phyloP scores from a whole-genome alignment of 495 filamentous ascomycete species.

The Penicillium longicatenatum region DNA sequence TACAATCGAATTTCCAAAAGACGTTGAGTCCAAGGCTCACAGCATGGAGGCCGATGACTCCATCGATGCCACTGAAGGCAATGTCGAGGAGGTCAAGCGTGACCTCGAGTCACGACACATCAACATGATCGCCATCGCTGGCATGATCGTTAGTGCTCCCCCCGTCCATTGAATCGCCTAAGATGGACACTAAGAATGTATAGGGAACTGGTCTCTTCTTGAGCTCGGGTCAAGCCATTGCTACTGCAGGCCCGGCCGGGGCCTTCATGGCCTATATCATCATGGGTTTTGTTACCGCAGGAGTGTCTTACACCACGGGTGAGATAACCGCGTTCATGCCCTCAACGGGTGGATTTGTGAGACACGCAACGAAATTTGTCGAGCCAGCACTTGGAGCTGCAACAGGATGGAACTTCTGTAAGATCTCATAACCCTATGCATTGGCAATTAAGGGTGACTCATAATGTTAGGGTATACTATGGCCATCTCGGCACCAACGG shows the following conservation, averaged over 20 bases:
- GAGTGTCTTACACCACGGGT: conserved; percentile 26
- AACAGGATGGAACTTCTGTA: conserved; percentile 31
- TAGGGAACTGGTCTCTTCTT: conserved; percentile 31
- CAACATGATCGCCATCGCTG: conserved; percentile 27
- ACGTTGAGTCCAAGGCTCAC: conserved; percentile 7
- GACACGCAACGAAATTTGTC: conserved; percentile 28
- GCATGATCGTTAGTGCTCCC: conserved; percentile 22
- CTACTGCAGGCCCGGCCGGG: conserved; percentile 60
- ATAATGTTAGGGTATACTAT: conserved; percentile 18
- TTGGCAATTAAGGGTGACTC: conserved; percentile 22
- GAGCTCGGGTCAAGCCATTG: conserved; percentile 57
- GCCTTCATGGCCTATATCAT: conserved; percentile 31
- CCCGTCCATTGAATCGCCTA: neutral
- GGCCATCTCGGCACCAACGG: conserved; percentile 34
- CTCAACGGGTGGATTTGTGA: conserved; percentile 30
- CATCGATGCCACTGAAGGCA: conserved; percentile 1
- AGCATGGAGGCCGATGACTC: conserved; percentile 4
- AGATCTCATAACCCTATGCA: conserved; percentile 10
- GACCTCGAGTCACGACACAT: conserved; percentile 28
- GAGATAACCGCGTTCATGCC: conserved; percentile 32
- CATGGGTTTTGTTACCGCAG: conserved; percentile 21
- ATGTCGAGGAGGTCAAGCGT: conserved; percentile 28
- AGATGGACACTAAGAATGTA: neutral
- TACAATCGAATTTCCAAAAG: conserved; percentile 9
- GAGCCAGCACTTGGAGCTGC: conserved; percentile 36